phyloP scores from a whole-genome alignment of 768 basidiomycete genomes.

The Trametes maxima region DNA sequence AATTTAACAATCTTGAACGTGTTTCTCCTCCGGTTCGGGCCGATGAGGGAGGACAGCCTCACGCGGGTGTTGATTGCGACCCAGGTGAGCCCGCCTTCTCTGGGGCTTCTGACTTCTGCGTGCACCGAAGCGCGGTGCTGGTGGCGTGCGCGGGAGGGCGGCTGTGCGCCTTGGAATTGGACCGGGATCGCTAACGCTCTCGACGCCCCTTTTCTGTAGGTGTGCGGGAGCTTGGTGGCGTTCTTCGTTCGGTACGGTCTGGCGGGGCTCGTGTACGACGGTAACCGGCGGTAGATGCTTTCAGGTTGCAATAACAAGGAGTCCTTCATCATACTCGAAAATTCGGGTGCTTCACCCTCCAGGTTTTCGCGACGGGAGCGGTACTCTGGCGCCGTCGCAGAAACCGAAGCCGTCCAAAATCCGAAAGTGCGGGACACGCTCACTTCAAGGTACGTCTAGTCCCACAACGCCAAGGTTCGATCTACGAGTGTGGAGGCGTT shows the following conservation, averaged over 20 bases:
- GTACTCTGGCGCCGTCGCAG: background rate
- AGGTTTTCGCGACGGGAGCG: background rate
- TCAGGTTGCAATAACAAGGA: background rate
- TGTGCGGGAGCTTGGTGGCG: constrained; percentile 75
- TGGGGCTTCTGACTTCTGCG: background rate
- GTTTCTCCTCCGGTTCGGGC: constrained; percentile 76
- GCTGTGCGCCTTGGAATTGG: constrained; percentile 12
- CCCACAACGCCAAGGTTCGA: background rate
- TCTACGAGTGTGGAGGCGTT: constrained; percentile 11
- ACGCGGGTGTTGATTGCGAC: constrained; percentile 71
- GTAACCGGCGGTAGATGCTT: constrained; percentile 68
- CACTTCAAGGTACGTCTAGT: constrained; percentile 1
- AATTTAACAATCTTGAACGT: constrained; percentile 94
- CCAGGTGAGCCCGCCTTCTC: constrained; percentile 54
- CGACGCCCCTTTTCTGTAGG: constrained; percentile 39
- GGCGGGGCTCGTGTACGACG: constrained; percentile 88
- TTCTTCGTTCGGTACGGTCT: constrained; percentile 90
- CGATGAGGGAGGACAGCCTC: constrained; percentile 82
- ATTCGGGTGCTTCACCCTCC: background rate
- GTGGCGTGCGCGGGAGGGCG: background rate
- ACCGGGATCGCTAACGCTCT: constrained; percentile 7
- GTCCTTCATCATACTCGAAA: background rate
- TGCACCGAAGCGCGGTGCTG: background rate
- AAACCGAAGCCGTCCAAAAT: constrained; percentile 6
- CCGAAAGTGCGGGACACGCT: constrained; percentile 11